Percentiles rank a stretch among this genome's conserved stretches.
phyloP scores from a whole-genome alignment of 2,329 filamentous ascomycete species.

The Arthrobotrys conoides region DNA sequence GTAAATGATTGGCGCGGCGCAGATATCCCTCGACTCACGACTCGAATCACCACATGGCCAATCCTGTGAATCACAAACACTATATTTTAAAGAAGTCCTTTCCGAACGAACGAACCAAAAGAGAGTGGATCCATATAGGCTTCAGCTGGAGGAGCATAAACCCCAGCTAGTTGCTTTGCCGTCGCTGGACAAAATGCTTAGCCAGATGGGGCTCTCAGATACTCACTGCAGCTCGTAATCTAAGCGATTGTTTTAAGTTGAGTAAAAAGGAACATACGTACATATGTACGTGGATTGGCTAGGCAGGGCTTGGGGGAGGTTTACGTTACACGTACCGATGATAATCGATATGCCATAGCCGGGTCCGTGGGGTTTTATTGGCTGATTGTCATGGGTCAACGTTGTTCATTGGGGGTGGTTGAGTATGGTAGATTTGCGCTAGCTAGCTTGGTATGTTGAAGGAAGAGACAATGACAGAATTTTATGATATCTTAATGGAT shows the following conservation, averaged over 20 bases:
- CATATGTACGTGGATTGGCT: not conserved
- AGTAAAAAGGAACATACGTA: not conserved
- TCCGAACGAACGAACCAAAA: slow-evolving; percentile 2
- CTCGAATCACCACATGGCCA: not conserved
- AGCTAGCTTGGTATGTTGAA: not conserved
- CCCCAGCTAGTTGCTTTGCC: too few species aligned
- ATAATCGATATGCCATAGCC: not conserved
- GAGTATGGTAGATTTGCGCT: not conserved
- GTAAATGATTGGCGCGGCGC: not conserved
- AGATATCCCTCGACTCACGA: not conserved
- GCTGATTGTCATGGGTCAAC: not conserved
- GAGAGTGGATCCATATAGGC: not conserved
- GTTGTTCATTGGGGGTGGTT: not conserved
- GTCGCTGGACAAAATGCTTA: not conserved
- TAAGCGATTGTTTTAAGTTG: slow-evolving; percentile 19
- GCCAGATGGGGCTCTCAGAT: not conserved
- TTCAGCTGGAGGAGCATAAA: slow-evolving; percentile 15
- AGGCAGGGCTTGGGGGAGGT: not conserved
- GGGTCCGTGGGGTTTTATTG: slow-evolving; percentile 15
- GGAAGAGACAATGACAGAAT: too few species aligned
- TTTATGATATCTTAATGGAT: not conserved
- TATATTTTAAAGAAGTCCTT: not conserved
- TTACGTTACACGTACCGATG: not conserved
- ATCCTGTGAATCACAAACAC: not conserved
- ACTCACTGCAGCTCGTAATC: slow-evolving; percentile 17